These are phyloP conservation scores for Aegilops speltoides DNA, from an alignment of 176 grass and related monocot species.

Conservation along the genomic window DNA sequence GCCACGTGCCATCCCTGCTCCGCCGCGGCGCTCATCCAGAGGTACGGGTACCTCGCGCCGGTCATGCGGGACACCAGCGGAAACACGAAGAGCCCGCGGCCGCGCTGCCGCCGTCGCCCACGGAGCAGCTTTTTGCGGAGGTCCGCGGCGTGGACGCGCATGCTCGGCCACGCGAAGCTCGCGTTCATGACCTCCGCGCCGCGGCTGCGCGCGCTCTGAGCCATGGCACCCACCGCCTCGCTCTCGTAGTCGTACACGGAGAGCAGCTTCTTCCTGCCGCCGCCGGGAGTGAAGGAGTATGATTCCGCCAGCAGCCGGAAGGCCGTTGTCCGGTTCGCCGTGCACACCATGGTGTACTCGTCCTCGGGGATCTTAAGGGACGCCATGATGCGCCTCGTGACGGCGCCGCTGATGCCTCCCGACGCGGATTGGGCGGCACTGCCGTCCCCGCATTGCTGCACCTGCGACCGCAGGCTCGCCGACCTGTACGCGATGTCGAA, in stretches of 20 bases:
- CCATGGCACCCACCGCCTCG: conserved; percentile 64
- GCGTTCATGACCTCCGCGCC: conserved; percentile 65
- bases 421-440: background rate
- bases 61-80: conserved; percentile 77
- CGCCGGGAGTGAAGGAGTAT: conserved; percentile 60
- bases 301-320: conserved; percentile 88
- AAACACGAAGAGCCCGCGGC: conserved; percentile 71
- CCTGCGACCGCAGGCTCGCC: conserved; percentile 55
- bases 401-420: conserved; percentile 30
- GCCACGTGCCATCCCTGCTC: conserved; percentile 82
- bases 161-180: conserved; percentile 79
- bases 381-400: conserved; percentile 67
- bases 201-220: conserved; percentile 48
- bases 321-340: conserved; percentile 78
- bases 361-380: conserved; percentile 68
- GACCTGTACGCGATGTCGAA: conserved; percentile 85
- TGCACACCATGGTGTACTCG: conserved; percentile 90
- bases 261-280: conserved; percentile 42
- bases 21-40: conserved; percentile 84
- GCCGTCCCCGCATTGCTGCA: conserved; percentile 50
- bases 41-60: conserved; percentile 75
- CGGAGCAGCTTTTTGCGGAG: conserved; percentile 57
- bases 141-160: conserved; percentile 62
- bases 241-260: conserved; percentile 86
- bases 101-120: conserved; percentile 7